Evolutionary conservation across 345 rosid genomes (phyloP), one percentile per base, ranked within the genome.

Genomic region (Hevea brasiliensis): DNA sequence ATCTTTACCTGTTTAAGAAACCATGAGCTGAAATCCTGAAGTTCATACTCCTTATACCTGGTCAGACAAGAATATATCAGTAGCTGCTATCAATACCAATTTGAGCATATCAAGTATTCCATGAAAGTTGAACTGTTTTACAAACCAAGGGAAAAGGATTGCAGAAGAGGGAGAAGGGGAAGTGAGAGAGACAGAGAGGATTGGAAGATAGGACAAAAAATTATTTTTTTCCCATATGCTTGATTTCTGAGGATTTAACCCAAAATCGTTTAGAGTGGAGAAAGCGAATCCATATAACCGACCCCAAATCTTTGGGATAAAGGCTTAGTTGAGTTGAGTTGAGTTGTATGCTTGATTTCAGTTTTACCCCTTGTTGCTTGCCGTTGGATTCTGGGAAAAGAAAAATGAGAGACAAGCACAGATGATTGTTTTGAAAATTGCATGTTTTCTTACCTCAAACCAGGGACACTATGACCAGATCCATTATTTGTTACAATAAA

Each of bases 1-100:
- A 75, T 45, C 35, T 54, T 59, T 58, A 87, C 97, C 89, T 89
- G 84, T 80, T 83, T 88, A 17, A 87, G 91, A 84, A 92, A 94
- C 97, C 97, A 94, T 18, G 92, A 85, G 83, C 92, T 89, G 81
- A 89, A 94, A 80, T 94, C 98, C 77, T 89, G 82, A 57, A 94
- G 93, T 78, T 90, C 88, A 82, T 94, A 94, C 80, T 94, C 98
- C 85, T 94, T 94, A 87, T 88, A 94, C 84, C 98, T 94, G 69
- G 75, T 56, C 67, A 82, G 55, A 62, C 29, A 68, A 68, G 48
- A 71, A 64, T 9, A 13, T 7, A 71, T 61, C n/a, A 77, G 68
- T 37, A 32, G 42, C 37, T 14, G 12, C 45, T 45, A 21, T n/a
- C 27, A 40, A 80, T 45, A 72, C 45, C 21, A 51, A 65, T 53